A percentile compares a stretch with the other conserved stretches of the same genome.
These are phyloP conservation scores for Candida boidinii DNA, from an alignment of 805 yeast genomes.

Conservation along the genomic window DNA sequence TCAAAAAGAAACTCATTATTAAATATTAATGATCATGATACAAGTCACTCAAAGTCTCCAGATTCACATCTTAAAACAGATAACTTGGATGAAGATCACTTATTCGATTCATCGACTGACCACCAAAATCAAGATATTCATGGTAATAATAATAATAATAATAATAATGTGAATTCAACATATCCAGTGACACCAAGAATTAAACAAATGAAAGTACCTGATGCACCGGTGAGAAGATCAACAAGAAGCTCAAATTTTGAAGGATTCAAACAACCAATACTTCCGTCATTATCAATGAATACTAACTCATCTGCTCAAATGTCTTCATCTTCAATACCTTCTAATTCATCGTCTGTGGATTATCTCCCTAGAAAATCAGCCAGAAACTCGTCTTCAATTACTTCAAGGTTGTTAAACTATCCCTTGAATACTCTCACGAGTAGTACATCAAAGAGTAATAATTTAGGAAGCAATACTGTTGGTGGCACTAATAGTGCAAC, in stretches of 20 bases:
- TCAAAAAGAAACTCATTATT: no score
- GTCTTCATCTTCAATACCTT: no score
- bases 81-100: no score
- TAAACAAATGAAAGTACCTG: constrained; percentile 26
- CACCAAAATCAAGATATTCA: no score
- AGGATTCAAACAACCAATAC: constrained; percentile 16
- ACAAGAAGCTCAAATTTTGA: constrained; percentile 16
- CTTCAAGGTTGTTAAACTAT: constrained; percentile 20
- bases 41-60: no score
- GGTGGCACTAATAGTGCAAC: constrained; percentile 15
- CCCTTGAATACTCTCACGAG: constrained; percentile 14
- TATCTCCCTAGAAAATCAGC: constrained; percentile 18
- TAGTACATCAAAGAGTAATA: no score
- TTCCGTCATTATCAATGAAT: constrained; percentile 5
- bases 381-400: constrained; percentile 18
- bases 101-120: no score
- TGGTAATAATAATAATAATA: no score
- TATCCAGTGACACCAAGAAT: constrained; percentile 34
- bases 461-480: constrained; percentile 3
- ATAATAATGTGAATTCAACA: no score
- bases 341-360: no score
- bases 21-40: no score
- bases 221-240: constrained; percentile 31
- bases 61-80: no score
- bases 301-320: constrained; percentile 15